Evolutionary conservation across 768 basidiomycete genomes (phyloP).

Genomic region (Leccinum uliginosum): DNA sequence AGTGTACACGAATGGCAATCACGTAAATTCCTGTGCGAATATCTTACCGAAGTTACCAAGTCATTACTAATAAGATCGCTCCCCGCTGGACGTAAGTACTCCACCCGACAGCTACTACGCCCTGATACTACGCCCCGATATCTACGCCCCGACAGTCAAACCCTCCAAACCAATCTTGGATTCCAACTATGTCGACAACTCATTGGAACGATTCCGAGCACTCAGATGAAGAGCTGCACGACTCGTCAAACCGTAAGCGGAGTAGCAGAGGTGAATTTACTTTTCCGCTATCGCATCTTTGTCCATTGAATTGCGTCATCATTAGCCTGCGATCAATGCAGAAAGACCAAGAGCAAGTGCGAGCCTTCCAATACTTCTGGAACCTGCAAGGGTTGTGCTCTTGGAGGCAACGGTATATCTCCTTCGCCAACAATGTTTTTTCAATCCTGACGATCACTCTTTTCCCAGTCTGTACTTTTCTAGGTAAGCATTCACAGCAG

Average conservation of each 20-base stretch:
- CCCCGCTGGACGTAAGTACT: no score
- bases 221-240: constrained; percentile 53
- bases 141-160: background rate
- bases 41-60: constrained; percentile 4
- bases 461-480: constrained; percentile 58
- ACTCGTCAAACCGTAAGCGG: constrained; percentile 48
- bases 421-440: background rate
- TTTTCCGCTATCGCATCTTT: constrained; percentile 4
- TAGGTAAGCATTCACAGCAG: constrained; percentile 36
- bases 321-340: constrained; percentile 81
- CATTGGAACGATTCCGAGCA: constrained; percentile 57
- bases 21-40: constrained; percentile 16
- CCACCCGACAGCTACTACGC: background rate
- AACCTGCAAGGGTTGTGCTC: constrained; percentile 60
- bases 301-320: constrained; percentile 10
- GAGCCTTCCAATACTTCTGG: constrained; percentile 50
- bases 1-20: background rate
- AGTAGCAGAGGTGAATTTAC: constrained; percentile 55
- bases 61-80: constrained; percentile 9
- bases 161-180: constrained; percentile 3
- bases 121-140: no score
- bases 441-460: constrained; percentile 14
- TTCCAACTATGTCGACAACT: constrained; percentile 24
- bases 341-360: constrained; percentile 87
- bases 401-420: constrained; percentile 49